Percentiles rank a stretch among this genome's conserved stretches.
Evolutionary conservation across 352 stramenopile genomes (phyloP).

Genomic region (Phytopythium chamaehyphon): DNA sequence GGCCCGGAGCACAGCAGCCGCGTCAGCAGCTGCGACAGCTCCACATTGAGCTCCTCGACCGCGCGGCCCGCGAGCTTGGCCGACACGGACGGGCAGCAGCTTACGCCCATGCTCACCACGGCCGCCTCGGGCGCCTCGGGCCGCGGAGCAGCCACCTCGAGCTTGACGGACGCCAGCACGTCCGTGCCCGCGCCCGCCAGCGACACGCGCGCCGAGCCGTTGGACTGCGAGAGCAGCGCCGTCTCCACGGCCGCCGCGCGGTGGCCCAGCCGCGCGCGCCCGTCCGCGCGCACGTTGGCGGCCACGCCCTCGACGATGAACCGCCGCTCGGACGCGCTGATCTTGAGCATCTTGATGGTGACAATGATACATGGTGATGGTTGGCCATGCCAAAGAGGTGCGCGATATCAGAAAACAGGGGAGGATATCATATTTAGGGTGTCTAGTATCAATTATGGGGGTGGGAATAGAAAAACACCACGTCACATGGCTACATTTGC

Average conservation of each 20-base stretch:
- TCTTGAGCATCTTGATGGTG: slow-evolving; percentile 55
- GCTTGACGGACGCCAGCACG: slow-evolving; percentile 73
- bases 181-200: slow-evolving; percentile 64
- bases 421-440: too few species aligned
- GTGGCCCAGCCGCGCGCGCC: slow-evolving; percentile 58
- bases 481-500: too few species aligned
- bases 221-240: slow-evolving; percentile 68
- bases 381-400: too few species aligned
- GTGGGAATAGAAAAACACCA: too few species aligned
- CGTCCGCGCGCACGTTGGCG: slow-evolving; percentile 66
- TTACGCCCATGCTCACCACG: slow-evolving; percentile 48
- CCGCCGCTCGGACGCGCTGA: slow-evolving; percentile 67
- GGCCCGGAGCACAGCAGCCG: slow-evolving; percentile 53
- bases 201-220: slow-evolving; percentile 70
- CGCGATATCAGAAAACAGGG: too few species aligned
- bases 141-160: slow-evolving; percentile 52
- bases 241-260: slow-evolving; percentile 62
- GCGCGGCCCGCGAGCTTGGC: slow-evolving; percentile 65
- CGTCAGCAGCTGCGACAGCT: slow-evolving; percentile 78
- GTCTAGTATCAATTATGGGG: too few species aligned
- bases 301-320: slow-evolving; percentile 73
- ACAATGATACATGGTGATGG: background rate
- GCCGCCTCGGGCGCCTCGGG: slow-evolving; percentile 45
- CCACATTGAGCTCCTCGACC: slow-evolving; percentile 71
- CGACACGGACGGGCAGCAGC: slow-evolving; percentile 70